These are phyloP conservation scores for Trichocladium uniseriatum DNA, from an alignment of 495 filamentous ascomycete species.

Conservation along the genomic window DNA sequence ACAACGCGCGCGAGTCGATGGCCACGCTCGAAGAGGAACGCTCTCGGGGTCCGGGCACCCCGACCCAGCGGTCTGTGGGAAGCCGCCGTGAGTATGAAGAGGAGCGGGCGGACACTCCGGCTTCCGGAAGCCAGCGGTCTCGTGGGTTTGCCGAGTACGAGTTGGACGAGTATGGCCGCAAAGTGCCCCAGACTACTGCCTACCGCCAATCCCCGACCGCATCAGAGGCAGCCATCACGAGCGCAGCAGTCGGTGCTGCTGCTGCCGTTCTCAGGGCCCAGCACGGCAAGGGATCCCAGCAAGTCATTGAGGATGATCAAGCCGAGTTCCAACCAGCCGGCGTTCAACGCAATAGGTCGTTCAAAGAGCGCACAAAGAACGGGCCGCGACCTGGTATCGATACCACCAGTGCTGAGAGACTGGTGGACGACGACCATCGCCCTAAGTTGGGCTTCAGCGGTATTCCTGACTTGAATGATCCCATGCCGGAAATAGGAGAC, in stretches of 20 bases:
- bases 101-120: slow-evolving; percentile 18
- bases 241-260: slow-evolving; percentile 41
- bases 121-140: slow-evolving; percentile 25
- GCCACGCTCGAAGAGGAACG: slow-evolving; percentile 26
- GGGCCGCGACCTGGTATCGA: slow-evolving; percentile 47
- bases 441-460: slow-evolving; percentile 53
- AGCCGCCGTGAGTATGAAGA: slow-evolving; percentile 24
- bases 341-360: slow-evolving; percentile 41
- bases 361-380: slow-evolving; percentile 46
- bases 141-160: slow-evolving; percentile 38
- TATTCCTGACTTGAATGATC: slow-evolving; percentile 50
- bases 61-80: slow-evolving; percentile 28
- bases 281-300: slow-evolving; percentile 28
- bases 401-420: slow-evolving; percentile 65
- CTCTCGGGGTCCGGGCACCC: slow-evolving; percentile 25
- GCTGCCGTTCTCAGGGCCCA: slow-evolving; percentile 36
- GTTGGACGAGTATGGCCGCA: slow-evolving; percentile 45
- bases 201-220: slow-evolving; percentile 38
- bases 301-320: slow-evolving; percentile 22
- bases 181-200: slow-evolving; percentile 32
- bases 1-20: slow-evolving; percentile 30
- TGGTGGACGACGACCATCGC: slow-evolving; percentile 45
- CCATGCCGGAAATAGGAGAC: slow-evolving; percentile 59
- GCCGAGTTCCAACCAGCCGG: slow-evolving; percentile 26
- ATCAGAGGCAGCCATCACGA: slow-evolving; percentile 44